Evolutionary conservation across 805 yeast species (phyloP).

Genomic region (Yueomyces sinensis): DNA sequence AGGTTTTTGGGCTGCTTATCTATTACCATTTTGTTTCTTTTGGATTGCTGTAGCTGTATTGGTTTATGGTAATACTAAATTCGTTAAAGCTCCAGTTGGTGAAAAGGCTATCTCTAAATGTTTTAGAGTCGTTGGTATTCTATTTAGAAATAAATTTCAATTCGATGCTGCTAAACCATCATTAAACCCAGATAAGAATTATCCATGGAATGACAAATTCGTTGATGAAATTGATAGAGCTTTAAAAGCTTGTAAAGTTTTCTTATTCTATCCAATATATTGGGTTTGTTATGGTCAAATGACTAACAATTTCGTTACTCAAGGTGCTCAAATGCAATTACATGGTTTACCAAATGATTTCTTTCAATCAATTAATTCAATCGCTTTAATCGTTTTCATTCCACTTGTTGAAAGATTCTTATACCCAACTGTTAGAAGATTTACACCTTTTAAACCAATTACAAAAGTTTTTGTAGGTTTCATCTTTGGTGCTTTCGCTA

Average conservation of each 20-base stretch:
- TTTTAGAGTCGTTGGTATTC: constrained; percentile 32
- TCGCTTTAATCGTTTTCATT: constrained; percentile 62
- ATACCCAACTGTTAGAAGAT: constrained; percentile 38
- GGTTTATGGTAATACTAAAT: constrained; percentile 36
- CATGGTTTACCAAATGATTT: constrained; percentile 75
- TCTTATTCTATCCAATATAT: constrained; percentile 54
- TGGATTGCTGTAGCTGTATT: constrained; percentile 42
- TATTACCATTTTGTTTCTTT: constrained; percentile 58
- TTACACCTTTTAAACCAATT: constrained; percentile 49
- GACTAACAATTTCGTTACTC: constrained; percentile 58
- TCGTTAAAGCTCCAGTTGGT: constrained; percentile 45
- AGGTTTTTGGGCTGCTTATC: constrained; percentile 64
- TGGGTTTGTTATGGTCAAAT: constrained; percentile 66
- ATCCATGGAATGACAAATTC: constrained; percentile 50
- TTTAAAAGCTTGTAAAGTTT: constrained; percentile 57
- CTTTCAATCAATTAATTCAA: constrained; percentile 60
- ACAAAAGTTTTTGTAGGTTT: constrained; percentile 62
- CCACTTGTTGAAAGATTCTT: constrained; percentile 50
- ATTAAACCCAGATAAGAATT: constrained; percentile 31
- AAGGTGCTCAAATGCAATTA: constrained; percentile 57
- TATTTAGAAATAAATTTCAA: constrained; percentile 33
- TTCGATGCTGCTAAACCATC: constrained; percentile 47
- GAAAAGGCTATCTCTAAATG: constrained; percentile 46
- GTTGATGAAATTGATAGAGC: constrained; percentile 63
- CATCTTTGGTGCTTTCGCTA: constrained; percentile 46